Evolutionary conservation across 352 stramenopile species (phyloP).

Genomic region (Pythium utonaiense): DNA sequence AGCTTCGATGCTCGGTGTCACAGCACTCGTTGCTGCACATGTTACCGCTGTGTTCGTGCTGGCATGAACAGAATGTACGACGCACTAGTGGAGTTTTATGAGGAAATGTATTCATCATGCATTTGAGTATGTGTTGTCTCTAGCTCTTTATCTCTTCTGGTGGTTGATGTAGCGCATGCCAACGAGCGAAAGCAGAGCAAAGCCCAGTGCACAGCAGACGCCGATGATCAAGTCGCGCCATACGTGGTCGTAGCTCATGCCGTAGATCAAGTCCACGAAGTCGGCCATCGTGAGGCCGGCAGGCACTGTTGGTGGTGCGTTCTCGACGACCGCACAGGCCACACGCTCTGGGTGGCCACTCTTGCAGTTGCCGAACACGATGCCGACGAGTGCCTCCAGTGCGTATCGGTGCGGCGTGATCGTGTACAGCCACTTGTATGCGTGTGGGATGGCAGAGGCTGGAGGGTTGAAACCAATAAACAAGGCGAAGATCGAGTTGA

Average conservation of each 20-base stretch:
- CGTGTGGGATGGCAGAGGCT: slow-evolving; percentile 24
- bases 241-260: slow-evolving; percentile 54
- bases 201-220: slow-evolving; percentile 41
- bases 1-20: too few relatives aligned
- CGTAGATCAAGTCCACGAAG: slow-evolving; percentile 41
- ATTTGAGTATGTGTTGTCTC: too few relatives aligned
- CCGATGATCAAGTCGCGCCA: slow-evolving; percentile 48
- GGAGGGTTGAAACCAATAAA: slow-evolving; percentile 29
- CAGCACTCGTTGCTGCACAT: too few relatives aligned
- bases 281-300: slow-evolving; percentile 43
- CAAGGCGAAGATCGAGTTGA: slow-evolving; percentile 21
- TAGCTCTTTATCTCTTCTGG: slow-evolving; percentile 32
- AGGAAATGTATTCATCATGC: too few relatives aligned
- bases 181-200: slow-evolving; percentile 39
- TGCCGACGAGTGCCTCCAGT: slow-evolving; percentile 24
- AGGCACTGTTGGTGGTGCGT: too few relatives aligned
- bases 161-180: slow-evolving; percentile 59
- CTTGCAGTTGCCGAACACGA: slow-evolving; percentile 26
- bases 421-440: slow-evolving; percentile 38
- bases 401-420: slow-evolving; percentile 33
- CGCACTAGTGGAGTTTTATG: too few relatives aligned
- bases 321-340: too few relatives aligned
- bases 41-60: too few relatives aligned
- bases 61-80: too few relatives aligned
- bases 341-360: too few relatives aligned